These are phyloP conservation scores for Fusarium anguioides DNA, from an alignment of 2,329 filamentous ascomycete genomes.

Conservation along the genomic window DNA sequence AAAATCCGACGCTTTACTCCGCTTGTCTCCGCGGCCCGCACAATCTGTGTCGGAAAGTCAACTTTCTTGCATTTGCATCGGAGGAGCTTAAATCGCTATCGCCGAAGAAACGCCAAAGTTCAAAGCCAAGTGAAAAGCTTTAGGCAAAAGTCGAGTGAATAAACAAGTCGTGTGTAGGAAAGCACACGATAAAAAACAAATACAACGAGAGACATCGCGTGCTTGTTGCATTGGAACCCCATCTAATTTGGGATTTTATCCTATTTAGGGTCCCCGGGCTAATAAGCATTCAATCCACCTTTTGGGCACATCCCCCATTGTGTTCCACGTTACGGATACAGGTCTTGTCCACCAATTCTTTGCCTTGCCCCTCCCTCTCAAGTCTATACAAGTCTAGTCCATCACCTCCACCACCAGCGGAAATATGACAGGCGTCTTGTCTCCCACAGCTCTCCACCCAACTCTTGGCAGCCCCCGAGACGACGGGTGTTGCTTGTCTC, in stretches of 20 bases:
- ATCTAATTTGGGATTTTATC: conserved; percentile 16
- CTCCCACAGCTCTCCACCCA: conserved; percentile 64
- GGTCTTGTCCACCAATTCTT: conserved; percentile 26
- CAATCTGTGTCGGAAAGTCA: conserved; percentile 31
- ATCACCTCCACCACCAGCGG: conserved; percentile 35
- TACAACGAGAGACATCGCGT: conserved; percentile 36
- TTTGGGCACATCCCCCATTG: conserved; percentile 16
- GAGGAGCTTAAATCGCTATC: conserved; percentile 18
- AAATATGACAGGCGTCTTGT: conserved; percentile 48
- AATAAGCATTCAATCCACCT: conserved; percentile 12
- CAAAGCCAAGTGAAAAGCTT: no score
- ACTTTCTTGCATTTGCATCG: conserved; percentile 34
- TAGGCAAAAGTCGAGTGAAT: conserved; percentile 1
- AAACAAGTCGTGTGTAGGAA: conserved; percentile 15
- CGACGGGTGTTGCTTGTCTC: conserved; percentile 30
- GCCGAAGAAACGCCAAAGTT: conserved; percentile 4
- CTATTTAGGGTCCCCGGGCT: conserved; percentile 18
- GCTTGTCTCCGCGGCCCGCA: conserved; percentile 37
- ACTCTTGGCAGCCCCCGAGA: conserved; percentile 55
- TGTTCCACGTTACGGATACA: conserved; percentile 5
- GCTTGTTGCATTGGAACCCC: conserved; percentile 23
- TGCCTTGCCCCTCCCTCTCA: conserved; percentile 13
- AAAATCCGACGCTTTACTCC: conserved; percentile 40
- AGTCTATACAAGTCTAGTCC: conserved; percentile 19
- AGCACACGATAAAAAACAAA: conserved; percentile 26